Evolutionary conservation across 495 filamentous ascomycete genomes (phyloP).

Genomic region (Geopyxis carbonaria): DNA sequence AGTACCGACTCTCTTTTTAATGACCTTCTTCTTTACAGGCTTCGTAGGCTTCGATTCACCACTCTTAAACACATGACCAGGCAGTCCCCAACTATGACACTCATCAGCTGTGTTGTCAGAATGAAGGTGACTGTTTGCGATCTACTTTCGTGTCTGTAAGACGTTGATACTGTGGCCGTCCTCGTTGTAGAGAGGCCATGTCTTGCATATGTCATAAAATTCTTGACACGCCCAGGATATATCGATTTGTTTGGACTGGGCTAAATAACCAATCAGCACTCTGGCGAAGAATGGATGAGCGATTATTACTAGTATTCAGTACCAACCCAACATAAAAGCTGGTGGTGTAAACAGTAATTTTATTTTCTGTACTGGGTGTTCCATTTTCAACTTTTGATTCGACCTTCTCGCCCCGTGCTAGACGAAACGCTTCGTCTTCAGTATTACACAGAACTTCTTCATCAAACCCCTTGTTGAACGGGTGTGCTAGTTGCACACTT

Average conservation of each 20-base stretch:
- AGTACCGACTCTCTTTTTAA: slow-evolving; percentile 23
- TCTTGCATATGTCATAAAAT: slow-evolving; percentile 27
- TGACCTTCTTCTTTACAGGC: slow-evolving; percentile 42
- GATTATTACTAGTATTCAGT: slow-evolving; percentile 42
- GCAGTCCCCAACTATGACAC: slow-evolving; percentile 54
- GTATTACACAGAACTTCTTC: slow-evolving; percentile 55
- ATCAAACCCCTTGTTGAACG: slow-evolving; percentile 85
- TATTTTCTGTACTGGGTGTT: slow-evolving; percentile 25
- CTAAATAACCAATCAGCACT: neutral
- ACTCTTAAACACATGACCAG: slow-evolving; percentile 69
- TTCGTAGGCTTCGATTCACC: slow-evolving; percentile 56
- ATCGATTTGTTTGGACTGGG: slow-evolving; percentile 34
- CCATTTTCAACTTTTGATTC: slow-evolving; percentile 14
- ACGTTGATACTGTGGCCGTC: slow-evolving; percentile 23
- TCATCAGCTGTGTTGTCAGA: slow-evolving; percentile 14
- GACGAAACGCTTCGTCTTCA: slow-evolving; percentile 52
- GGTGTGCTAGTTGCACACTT: slow-evolving; percentile 66
- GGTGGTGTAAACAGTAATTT: slow-evolving; percentile 50
- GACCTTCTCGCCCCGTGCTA: slow-evolving; percentile 33
- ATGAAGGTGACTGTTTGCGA: slow-evolving; percentile 8
- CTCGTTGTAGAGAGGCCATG: slow-evolving; percentile 23
- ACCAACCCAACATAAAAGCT: slow-evolving; percentile 81
- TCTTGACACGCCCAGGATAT: slow-evolving; percentile 27
- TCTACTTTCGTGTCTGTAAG: slow-evolving; percentile 26
- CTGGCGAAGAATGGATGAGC: slow-evolving; percentile 19